Conservation (phyloP, 371 early-diverging fungal species). For the Circinella minor region DNA sequence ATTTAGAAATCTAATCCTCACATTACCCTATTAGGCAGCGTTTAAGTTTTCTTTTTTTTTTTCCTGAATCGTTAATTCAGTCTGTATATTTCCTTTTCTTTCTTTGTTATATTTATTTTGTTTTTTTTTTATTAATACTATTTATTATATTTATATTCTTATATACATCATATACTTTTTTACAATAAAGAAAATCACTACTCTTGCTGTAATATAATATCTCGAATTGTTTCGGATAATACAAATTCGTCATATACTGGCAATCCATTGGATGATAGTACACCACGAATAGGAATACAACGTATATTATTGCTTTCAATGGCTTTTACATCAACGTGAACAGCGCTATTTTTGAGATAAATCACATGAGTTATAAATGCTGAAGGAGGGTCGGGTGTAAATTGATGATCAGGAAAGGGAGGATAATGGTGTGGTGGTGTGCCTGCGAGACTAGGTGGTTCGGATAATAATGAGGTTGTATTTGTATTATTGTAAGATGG, state of each 20-base stretch:
- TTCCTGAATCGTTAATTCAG: too few species aligned
- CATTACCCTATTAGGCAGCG: too few species aligned
- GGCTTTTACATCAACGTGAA: conserved; percentile 58
- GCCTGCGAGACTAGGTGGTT: conserved; percentile 28
- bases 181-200: background rate
- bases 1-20: too few species aligned
- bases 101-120: too few species aligned
- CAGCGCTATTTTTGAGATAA: conserved; percentile 37
- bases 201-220: background rate
- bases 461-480: conserved; percentile 40
- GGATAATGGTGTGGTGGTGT: conserved; percentile 32
- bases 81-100: too few species aligned
- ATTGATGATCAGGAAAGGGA: conserved; percentile 39
- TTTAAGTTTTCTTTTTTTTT: too few species aligned
- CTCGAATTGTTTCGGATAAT: conserved; percentile 13
- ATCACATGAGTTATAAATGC: conserved; percentile 68
- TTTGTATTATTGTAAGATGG: conserved; percentile 25
- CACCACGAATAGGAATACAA: conserved; percentile 49
- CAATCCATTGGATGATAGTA: conserved; percentile 6
- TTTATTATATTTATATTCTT: background rate
- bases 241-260: conserved; percentile 23
- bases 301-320: conserved; percentile 66
- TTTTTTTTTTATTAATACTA: background rate
- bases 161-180: background rate
- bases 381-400: conserved; percentile 54